phyloP scores from a whole-genome alignment of 805 yeast genomes.

The Metschnikowia continentalis region DNA sequence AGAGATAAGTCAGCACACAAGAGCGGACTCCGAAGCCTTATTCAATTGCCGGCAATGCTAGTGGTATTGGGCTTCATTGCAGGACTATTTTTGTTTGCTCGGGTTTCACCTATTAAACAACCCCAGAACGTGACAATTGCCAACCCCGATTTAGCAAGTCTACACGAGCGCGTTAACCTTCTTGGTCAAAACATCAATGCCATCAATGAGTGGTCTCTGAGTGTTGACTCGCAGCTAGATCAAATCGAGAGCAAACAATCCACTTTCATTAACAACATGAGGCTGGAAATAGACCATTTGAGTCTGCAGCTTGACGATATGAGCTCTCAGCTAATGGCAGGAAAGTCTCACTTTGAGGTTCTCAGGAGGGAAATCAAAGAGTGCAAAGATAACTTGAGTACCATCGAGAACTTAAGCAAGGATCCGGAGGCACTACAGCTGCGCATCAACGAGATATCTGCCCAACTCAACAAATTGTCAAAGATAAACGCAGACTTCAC shows the following conservation, averaged over 20 bases:
- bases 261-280: conserved; percentile 11
- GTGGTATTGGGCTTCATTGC: conserved; percentile 4
- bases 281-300: conserved; percentile 17
- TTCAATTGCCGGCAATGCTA: not conserved
- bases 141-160: conserved; percentile 1
- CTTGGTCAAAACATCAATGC: conserved; percentile 13
- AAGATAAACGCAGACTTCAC: conserved; percentile 13
- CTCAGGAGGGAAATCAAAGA: conserved; percentile 14
- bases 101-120: not conserved
- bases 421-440: conserved; percentile 15
- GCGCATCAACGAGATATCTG: conserved; percentile 16
- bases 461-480: conserved; percentile 15
- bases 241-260: conserved; percentile 17
- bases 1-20: not conserved
- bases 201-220: conserved; percentile 15
- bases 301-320: conserved; percentile 11
- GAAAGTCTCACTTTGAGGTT: conserved; percentile 5
- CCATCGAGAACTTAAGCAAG: conserved; percentile 7
- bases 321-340: conserved; percentile 2
- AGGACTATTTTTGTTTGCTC: not conserved
- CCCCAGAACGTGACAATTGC: not conserved
- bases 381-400: conserved; percentile 11
- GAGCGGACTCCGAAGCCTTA: not conserved
- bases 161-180: conserved; percentile 8
- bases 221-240: conserved; percentile 20